Conservation (phyloP, 768 basidiomycete genomes). For the Leccinellum rugosiceps region DNA sequence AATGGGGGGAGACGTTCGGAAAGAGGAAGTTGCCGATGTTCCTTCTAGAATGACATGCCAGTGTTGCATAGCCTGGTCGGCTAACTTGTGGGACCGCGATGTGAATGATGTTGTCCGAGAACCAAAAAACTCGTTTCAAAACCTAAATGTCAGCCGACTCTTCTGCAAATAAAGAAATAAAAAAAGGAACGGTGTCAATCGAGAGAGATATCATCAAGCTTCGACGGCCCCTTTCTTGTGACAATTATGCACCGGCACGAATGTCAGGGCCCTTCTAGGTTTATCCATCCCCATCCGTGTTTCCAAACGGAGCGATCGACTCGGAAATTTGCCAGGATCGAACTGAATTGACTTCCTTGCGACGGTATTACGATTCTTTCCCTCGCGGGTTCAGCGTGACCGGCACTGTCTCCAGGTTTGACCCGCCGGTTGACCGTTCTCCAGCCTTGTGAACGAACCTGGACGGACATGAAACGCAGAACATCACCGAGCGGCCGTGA, state of each 20-base stretch:
- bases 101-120: not conserved
- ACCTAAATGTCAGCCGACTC: not conserved
- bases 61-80: not conserved
- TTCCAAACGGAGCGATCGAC: not conserved
- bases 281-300: not conserved
- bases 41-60: not conserved
- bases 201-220: not conserved
- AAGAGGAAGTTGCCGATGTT: not conserved
- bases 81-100: not conserved
- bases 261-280: not conserved
- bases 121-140: not conserved
- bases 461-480: constrained; percentile 4
- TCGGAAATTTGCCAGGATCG: constrained; percentile 2
- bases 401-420: not conserved
- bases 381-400: constrained; percentile 8
- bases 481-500: not conserved
- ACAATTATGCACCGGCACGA: not conserved
- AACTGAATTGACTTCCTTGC: not conserved
- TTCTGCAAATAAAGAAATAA: not conserved
- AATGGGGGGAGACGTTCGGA: not conserved
- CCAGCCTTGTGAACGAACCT: not conserved
- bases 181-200: not conserved
- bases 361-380: not conserved
- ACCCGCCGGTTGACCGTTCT: not conserved
- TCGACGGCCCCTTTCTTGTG: not conserved